Conservation (phyloP, 2,329 filamentous ascomycete species). For the Colletotrichum lini region DNA sequence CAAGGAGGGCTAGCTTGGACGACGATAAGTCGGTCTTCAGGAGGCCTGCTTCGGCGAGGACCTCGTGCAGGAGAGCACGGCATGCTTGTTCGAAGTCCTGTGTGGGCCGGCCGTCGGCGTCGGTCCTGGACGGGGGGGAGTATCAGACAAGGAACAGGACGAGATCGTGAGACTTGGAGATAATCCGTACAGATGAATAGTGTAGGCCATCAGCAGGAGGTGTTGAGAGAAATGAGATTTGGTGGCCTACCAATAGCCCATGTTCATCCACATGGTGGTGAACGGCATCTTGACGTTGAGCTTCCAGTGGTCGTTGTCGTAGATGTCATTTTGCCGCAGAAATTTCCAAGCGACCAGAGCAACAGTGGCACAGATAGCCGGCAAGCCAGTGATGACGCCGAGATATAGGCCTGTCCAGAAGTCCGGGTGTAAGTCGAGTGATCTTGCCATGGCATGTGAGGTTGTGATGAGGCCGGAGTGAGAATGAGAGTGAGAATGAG, state of each 20-base stretch:
- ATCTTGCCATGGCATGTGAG: not conserved
- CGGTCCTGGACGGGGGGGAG: conserved; percentile 46
- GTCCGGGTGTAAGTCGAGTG: not conserved
- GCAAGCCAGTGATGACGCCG: conserved; percentile 44
- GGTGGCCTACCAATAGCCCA: conserved; percentile 69
- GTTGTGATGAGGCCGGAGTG: not conserved
- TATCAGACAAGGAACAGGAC: not conserved
- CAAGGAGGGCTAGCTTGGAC: conserved; percentile 57
- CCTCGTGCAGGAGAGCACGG: conserved; percentile 62
- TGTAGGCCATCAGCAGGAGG: not conserved
- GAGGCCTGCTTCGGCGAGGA: conserved; percentile 61
- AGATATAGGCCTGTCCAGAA: conserved; percentile 9
- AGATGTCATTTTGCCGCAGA: conserved; percentile 53
- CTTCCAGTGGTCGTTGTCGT: conserved; percentile 69
- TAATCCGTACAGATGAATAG: not conserved
- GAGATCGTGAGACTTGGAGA: not conserved
- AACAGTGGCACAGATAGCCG: conserved; percentile 42
- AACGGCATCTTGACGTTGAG: conserved; percentile 65
- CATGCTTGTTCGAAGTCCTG: conserved; percentile 62
- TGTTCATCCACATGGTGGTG: conserved; percentile 74
- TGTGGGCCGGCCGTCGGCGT: conserved; percentile 48
- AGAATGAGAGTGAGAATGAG: too few relatives aligned
- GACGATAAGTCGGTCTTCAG: conserved; percentile 41
- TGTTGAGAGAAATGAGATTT: not conserved
- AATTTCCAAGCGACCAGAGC: conserved; percentile 40